These are phyloP conservation scores for Globomyces pollinis-pini DNA, from an alignment of 192 early-diverging fungal genomes.

Conservation along the genomic window DNA sequence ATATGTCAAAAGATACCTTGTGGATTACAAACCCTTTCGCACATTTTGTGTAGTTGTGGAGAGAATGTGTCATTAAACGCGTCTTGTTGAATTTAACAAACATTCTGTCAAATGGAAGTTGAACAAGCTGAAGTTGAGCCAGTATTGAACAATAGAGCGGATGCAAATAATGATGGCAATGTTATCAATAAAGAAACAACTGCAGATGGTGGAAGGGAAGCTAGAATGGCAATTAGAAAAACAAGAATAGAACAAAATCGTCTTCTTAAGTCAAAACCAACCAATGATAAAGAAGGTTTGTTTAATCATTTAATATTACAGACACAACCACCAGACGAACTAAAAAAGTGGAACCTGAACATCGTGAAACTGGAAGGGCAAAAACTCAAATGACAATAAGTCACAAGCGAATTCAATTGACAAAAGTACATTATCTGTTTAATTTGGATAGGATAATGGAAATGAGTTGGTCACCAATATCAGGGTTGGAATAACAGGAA, in stretches of 20 bases:
- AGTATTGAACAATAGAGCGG: no score
- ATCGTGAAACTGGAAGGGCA: conserved; percentile 30
- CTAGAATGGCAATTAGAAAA: conserved; percentile 38
- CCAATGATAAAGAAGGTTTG: conserved; percentile 33
- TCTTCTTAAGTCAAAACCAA: conserved; percentile 30
- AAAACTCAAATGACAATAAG: conserved; percentile 26
- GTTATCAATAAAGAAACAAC: neutral
- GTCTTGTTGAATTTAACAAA: no score
- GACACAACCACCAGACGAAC: neutral
- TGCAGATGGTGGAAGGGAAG: conserved; percentile 21
- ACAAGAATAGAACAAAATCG: conserved; percentile 33
- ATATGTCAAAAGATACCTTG: no score
- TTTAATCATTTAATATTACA: neutral
- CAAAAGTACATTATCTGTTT: conserved; percentile 27
- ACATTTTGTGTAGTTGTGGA: no score
- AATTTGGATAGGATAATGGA: conserved; percentile 19
- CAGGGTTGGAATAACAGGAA: conserved; percentile 33
- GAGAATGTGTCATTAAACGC: no score
- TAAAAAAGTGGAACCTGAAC: conserved; percentile 35
- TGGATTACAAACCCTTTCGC: no score
- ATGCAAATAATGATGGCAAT: no score
- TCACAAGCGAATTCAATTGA: conserved; percentile 31
- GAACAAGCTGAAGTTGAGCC: no score
- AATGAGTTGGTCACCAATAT: conserved; percentile 38
- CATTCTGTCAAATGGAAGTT: no score